These are phyloP conservation scores for Chlamydomonas reinhardtii DNA, from an alignment of 163 green algal species.

Conservation along the genomic window DNA sequence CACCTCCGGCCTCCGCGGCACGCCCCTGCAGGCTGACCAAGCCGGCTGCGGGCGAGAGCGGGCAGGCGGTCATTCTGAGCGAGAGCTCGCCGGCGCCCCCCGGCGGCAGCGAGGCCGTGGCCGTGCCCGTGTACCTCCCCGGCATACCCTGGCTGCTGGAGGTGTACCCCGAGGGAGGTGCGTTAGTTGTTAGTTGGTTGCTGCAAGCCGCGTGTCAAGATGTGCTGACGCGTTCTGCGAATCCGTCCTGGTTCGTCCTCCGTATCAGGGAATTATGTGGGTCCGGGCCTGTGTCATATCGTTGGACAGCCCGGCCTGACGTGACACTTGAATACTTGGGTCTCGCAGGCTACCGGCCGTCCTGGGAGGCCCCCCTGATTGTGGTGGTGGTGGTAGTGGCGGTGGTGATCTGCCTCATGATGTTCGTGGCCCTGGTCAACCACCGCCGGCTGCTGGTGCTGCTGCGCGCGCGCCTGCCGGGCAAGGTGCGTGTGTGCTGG, in stretches of 20 bases:
- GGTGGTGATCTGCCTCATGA: background rate
- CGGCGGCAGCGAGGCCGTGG: background rate
- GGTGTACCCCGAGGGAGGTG: background rate
- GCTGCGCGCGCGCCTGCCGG: background rate
- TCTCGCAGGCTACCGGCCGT: constrained; percentile 2
- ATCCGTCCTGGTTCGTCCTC: too few relatives aligned
- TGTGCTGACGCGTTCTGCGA: too few relatives aligned
- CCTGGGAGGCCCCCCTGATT: background rate
- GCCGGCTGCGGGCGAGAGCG: background rate
- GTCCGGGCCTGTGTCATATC: too few relatives aligned
- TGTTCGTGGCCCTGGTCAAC: background rate
- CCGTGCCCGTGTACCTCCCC: background rate
- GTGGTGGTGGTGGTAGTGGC: background rate
- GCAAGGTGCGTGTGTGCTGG: background rate
- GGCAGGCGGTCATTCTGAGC: background rate
- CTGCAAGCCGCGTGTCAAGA: too few relatives aligned
- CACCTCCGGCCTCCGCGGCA: too few relatives aligned
- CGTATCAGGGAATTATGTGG: too few relatives aligned
- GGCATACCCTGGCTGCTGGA: background rate
- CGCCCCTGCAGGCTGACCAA: background rate
- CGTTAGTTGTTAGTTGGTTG: too few relatives aligned
- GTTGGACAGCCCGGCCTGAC: too few relatives aligned
- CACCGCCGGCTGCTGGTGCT: background rate
- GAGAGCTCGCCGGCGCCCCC: background rate
- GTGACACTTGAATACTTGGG: too few relatives aligned